Evolutionary conservation across 352 stramenopile species (phyloP), one percentile per base, ranked within the genome.

Genomic region (Pythium sukuiense): DNA sequence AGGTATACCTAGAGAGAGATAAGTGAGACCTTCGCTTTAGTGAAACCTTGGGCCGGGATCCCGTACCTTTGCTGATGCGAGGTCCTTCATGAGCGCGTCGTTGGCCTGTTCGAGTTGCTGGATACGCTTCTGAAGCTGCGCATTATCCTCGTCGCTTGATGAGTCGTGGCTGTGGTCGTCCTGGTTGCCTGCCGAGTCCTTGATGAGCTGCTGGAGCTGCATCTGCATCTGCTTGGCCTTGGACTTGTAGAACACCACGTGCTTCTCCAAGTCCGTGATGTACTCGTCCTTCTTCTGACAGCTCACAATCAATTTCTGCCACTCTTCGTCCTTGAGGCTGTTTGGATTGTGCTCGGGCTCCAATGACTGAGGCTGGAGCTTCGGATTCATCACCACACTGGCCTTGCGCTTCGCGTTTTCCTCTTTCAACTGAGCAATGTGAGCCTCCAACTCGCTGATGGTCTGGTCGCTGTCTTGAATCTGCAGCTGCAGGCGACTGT

Each of bases 211-310:
- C 70, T 90, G 82, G 14, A 94, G 62, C 68, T 95, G 87, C n/a
- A 69, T 60, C 55, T 95, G 87, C 79, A 92, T 88, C 62, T 95
- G 85, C 63, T 95, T 92, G 32, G 85, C 83, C 57, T 95, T 95
- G 18, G 83, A 81, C 60, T 95, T 93, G 82, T 92, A 95, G 57
- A 95, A 90, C 48, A 93, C 83, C 6, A 95, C 33, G 67, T 95
- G 85, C 61, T 92, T 95, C 65, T 95, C 87, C 20, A 93, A 63
- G 14, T 90, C 85, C 0, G 76, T 73, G 16, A 95, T 93, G 73
- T 93, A 95, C 66, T 89, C 84, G 70, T 92, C 81, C 62, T 95
- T 92, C 71, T 91, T 90, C 64, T 90, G 80, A 35, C 69, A 81
- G 20, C 73, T 80, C 6, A 87, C 73, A 13, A 90, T 85, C 26